Base-by-base conservation (phyloP, 2,329 filamentous ascomycete genomes). In the Helminthosporium solani region DNA sequence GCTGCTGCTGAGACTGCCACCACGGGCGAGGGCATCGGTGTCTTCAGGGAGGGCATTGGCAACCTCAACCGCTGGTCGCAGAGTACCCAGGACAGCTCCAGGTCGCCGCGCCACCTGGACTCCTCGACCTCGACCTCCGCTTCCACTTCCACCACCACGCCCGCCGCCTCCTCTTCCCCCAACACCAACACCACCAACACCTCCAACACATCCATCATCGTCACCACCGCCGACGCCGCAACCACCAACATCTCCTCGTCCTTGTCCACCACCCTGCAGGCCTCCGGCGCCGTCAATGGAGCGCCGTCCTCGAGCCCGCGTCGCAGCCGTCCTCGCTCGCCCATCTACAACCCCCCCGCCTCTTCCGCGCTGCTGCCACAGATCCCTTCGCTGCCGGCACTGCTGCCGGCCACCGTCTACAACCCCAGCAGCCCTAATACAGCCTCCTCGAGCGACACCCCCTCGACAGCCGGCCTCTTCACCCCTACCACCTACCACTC, bases 51-150 rank as follows among this genome's bases (percentile, higher is more conserved):
- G 56, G 75, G 74, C 23, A 55, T 77, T 40, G 72, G 70, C 31
- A 79, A 75, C 48, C 67, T 81, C 42, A 79, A 81, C 58, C 77
- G 79, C 52, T 82, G 79, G 79, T 82, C 80, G 28, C 78, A 81
- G 53, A 80, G 77, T 15, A 81, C 79, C 19, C 65, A 73, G 23
- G 78, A 76, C 37, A 79, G 76, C 63, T 71, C 68, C 37, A 61
- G 64, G n/a, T 73, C 72, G 27, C 45, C 46, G 41, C 7, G 19
- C 5, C 31, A 19, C 7, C 12, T 15, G 57, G 62, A 68, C 51
- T 68, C 58, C 60, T 67, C 59, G 6, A 31, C 28, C 7, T 12
- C 28, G 7, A 31, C 28, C 53, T 61, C 63, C 42, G 43, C 30
- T 46, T 38, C 47, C 27, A 25, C 40, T 46, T 41, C 45, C 45